Evolutionary conservation across 2,329 filamentous ascomycete genomes (phyloP), one percentile per base, ranked within the genome.

Genomic region (Sphaerostilbella broomeana): DNA sequence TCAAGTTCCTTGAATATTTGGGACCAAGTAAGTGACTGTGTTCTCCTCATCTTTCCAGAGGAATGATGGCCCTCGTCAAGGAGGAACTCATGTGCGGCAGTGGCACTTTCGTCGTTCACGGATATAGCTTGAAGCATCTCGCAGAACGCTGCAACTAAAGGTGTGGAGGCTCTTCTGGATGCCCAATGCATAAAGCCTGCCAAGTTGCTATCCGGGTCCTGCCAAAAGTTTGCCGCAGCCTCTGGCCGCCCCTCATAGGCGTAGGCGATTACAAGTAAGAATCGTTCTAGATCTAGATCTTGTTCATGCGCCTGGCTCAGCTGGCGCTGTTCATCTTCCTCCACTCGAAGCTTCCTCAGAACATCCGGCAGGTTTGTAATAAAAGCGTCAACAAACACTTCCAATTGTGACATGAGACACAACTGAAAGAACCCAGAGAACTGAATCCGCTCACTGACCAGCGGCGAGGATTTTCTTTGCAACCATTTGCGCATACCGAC

Each of bases 121-220:
- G 92, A 86, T 33, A 98, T 81, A 2, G 89, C 84, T 54, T 88
- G 85, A 12, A 98, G 70, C 80, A 98, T 90, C 57, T 97, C 90
- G 60, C 92, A 98, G 52, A 97, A 98, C 10, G 90, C 89, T 45
- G 87, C 92, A 43, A 94, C 89, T 17, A 95, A 75, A n/a, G 92
- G 92, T 1, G 94, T 95, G 1, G 94, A 95, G 45, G 94, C 88
- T 52, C 92, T 76, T 51, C 87, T 83, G 4, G 92, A 95, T n/a
- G 89, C 86, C 92, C 92, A 98, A 48, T 94, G 86, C 58, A 98
- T 73, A 57, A 98, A 98, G 0, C 92, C 92, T 47, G 89, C 86
- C 21, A 98, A 69, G 51, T 95, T 95, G 55, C 88, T 88, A 53
- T 98, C 92, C 2, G 84, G 80, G 55, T 95, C 89, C 21, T 77